Conservation (phyloP, 495 filamentous ascomycete genomes). For the Podospora pseudopauciseta region DNA sequence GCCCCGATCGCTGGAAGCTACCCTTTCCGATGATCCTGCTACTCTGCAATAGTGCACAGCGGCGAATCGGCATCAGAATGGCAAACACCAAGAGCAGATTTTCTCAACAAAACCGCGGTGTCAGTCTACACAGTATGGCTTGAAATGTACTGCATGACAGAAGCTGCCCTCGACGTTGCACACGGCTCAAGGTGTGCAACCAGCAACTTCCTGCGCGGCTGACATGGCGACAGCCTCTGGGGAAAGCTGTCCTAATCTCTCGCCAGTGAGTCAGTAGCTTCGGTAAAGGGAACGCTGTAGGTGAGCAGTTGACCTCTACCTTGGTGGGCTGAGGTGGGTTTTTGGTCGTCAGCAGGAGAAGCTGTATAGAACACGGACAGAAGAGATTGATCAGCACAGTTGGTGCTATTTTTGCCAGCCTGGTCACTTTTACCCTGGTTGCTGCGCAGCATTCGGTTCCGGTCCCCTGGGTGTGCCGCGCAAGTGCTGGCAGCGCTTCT, state of each 20-base stretch:
- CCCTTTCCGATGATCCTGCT: conserved; percentile 1
- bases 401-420: conserved; percentile 17
- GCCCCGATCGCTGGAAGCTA: conserved; percentile 1
- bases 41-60: background rate
- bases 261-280: background rate
- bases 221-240: background rate
- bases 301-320: background rate
- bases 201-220: background rate
- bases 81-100: background rate
- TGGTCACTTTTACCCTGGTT: background rate
- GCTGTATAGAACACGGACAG: conserved; percentile 1
- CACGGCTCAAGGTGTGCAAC: background rate
- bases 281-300: background rate
- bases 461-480: conserved; percentile 16
- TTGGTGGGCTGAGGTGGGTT: conserved; percentile 3
- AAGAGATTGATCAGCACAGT: background rate
- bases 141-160: background rate
- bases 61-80: background rate
- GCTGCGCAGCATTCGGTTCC: conserved; percentile 20
- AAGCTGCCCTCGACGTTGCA: background rate
- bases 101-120: background rate
- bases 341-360: background rate
- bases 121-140: background rate
- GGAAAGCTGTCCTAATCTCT: background rate
- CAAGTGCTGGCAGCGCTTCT: conserved; percentile 6